phyloP scores from a whole-genome alignment of 75 land plant species.

The Isoetes taiwanensis region DNA sequence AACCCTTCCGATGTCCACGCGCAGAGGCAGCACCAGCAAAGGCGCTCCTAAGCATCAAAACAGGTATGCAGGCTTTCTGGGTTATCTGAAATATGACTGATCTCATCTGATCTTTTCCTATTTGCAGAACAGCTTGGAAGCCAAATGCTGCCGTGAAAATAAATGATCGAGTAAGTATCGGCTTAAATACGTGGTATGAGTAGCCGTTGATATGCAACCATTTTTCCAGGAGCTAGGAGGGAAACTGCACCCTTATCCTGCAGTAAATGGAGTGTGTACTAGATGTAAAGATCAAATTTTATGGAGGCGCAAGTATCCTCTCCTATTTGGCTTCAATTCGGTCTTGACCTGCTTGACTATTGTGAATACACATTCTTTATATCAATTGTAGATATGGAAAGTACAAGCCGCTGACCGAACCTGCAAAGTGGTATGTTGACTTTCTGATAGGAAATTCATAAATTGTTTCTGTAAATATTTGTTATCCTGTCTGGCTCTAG shows the following conservation, averaged over 20 bases:
- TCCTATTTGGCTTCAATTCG: not conserved
- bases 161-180: not conserved
- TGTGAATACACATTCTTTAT: not conserved
- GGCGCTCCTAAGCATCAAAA: slow-evolving; percentile 5
- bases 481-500: too few relatives aligned
- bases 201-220: not conserved
- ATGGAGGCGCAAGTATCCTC: slow-evolving; percentile 1
- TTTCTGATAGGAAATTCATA: too few relatives aligned
- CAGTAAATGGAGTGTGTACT: not conserved
- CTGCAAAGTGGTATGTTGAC: not conserved
- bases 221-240: slow-evolving; percentile 2
- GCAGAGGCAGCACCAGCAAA: too few relatives aligned
- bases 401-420: not conserved
- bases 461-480: too few relatives aligned
- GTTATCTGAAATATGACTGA: not conserved
- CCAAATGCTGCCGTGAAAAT: not conserved
- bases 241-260: slow-evolving; percentile 2
- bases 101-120: not conserved
- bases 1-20: too few relatives aligned
- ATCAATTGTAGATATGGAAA: slow-evolving; percentile 6
- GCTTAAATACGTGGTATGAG: not conserved
- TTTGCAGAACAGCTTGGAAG: not conserved
- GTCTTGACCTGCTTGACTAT: not conserved
- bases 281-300: not conserved
- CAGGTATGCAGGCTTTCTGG: not conserved